These are phyloP conservation scores for Monosporascus sp. DNA, from an alignment of 2,329 filamentous ascomycete genomes.

Conservation along the genomic window DNA sequence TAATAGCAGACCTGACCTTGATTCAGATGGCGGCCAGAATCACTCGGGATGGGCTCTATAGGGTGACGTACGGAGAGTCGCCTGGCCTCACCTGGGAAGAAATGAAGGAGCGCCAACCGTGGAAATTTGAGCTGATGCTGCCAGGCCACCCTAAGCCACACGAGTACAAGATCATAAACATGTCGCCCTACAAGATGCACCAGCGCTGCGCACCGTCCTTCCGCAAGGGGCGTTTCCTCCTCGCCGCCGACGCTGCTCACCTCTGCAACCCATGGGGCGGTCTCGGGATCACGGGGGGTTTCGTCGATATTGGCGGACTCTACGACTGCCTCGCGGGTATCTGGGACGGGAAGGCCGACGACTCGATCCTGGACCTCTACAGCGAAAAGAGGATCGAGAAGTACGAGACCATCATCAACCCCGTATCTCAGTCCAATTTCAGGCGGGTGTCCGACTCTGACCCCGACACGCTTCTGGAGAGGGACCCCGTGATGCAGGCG, in stretches of 20 bases:
- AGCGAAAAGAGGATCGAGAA: constrained; percentile 41
- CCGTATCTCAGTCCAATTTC: constrained; percentile 39
- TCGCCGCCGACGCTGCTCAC: constrained; percentile 59
- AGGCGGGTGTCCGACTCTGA: constrained; percentile 36
- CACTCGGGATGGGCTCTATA: constrained; percentile 53
- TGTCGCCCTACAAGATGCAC: constrained; percentile 57
- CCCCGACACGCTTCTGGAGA: constrained; percentile 31
- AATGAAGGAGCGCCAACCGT: constrained; percentile 45
- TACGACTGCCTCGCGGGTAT: constrained; percentile 51
- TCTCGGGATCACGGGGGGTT: constrained; percentile 57
- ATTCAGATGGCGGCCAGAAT: constrained; percentile 55
- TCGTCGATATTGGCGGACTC: constrained; percentile 58
- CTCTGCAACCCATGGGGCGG: constrained; percentile 52
- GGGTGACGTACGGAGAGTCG: constrained; percentile 58
- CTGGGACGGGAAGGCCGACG: constrained; percentile 37
- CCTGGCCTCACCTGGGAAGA: constrained; percentile 48
- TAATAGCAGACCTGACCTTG: neutral
- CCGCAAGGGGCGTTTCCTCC: constrained; percentile 50
- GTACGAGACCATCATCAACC: constrained; percentile 39
- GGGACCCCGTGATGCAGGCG: constrained; percentile 35
- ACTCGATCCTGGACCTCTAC: constrained; percentile 39
- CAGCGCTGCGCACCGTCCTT: constrained; percentile 54
- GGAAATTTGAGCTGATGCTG: constrained; percentile 52
- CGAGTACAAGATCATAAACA: constrained; percentile 51
- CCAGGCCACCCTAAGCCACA: constrained; percentile 53